Base-by-base conservation (phyloP, 129 eudicot genomes). In the Solidago caesia region DNA sequence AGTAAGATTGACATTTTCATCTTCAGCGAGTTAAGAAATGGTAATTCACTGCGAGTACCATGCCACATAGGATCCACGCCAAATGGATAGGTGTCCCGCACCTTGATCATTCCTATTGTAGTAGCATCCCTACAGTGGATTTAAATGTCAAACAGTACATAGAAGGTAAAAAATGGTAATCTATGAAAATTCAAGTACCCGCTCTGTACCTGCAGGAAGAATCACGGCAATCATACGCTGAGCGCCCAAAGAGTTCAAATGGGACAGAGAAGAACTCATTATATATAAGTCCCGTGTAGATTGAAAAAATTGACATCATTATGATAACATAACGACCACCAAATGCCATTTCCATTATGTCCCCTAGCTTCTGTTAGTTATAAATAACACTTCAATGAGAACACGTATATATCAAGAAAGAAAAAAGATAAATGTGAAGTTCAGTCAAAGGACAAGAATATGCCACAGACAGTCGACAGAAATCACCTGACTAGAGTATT, bases 21-120 rank as follows among this genome's bases (percentile, higher is more conserved):
- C 88, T 92, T 92, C 71, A 92, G 49, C 2, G 96, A 92, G 82
- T 92, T 89, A 14, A 92, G 88, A 70, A 92, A 92, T 70, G 97
- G 97, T 53, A 92, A 77, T 77, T 92, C 97, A 73, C 96, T 89
- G 47, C 96, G 97, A 26, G 80, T 82, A 55, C 96, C 97, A 63
- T 85, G 97, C 97, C 97, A 92, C 21, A 78, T 86, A 67, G 97
- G 97, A 85, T 92, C 97, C 74, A 92, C 91, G 57, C 97, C 97
- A 77, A 92, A 92, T 46, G 96, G 96, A 67, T 92, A 92, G 45
- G 97, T 86, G 55, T 80, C 83, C 21, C 91, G 89, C 41, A 80
- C 91, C 77, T 87, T 92, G 62, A 92, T 81, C 77, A 92, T 68
- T 46, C 97, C 97, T 26, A 80, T 47, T 33, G 91, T 92, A 39